Percentiles rank a stretch among this genome's conserved stretches.
phyloP scores from a whole-genome alignment of 345 rosid genomes.

The Clarkia xantiana region DNA sequence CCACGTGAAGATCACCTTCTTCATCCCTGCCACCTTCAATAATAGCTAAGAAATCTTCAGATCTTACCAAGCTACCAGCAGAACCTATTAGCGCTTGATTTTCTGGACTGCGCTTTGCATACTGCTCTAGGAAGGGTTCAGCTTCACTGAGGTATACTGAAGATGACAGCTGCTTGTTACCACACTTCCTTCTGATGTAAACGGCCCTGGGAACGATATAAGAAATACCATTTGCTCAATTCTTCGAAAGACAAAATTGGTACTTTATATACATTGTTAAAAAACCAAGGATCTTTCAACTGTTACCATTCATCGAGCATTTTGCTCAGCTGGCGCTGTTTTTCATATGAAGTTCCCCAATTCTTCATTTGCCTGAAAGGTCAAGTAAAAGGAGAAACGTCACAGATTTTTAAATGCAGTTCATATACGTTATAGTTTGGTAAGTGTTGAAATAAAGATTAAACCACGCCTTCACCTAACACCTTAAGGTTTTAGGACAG shows the following conservation, averaged over 20 bases:
- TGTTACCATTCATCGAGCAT: constrained; percentile 93
- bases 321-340: constrained; percentile 70
- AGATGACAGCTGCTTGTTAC: constrained; percentile 56
- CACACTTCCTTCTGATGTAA: constrained; percentile 54
- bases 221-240: neutral
- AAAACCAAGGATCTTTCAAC: constrained; percentile 8
- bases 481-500: too few species aligned
- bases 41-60: constrained; percentile 75
- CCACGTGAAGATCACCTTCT: constrained; percentile 73
- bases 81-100: constrained; percentile 77
- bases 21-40: constrained; percentile 65
- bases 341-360: constrained; percentile 78
- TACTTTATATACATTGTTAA: neutral
- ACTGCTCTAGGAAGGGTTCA: constrained; percentile 87
- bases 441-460: too few species aligned
- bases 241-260: neutral
- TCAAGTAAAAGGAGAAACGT: constrained; percentile 7
- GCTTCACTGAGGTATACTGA: constrained; percentile 74
- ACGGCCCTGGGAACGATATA: constrained; percentile 41
- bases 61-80: constrained; percentile 65
- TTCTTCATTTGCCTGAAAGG: constrained; percentile 68
- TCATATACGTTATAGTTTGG: neutral
- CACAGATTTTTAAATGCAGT: neutral
- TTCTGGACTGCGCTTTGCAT: constrained; percentile 52
- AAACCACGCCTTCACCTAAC: too few species aligned